Evolutionary conservation across 225 moss, liverwort and hornwort species (phyloP), one percentile per base, ranked within the genome.

Genomic region (Lunularia cruciata): DNA sequence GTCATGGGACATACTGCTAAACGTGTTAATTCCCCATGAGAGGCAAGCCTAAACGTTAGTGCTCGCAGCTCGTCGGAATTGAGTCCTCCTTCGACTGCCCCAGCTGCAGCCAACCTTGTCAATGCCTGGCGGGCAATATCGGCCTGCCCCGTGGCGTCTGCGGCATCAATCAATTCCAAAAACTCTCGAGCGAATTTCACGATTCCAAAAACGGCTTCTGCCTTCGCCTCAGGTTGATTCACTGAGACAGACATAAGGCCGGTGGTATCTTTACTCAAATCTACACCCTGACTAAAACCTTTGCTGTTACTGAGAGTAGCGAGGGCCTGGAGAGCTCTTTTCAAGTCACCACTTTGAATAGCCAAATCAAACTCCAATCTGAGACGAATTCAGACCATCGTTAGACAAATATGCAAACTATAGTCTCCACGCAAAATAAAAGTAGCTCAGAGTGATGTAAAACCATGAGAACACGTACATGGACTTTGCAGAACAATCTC

Each of bases 331-430:
- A 98, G 86, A 38, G 92, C 96, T 78, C 92, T 85, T 81, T 93
- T 98, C 82, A 98, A 67, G 71, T 98, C 93, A 60, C 90, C 93
- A 60, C 92, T 98, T 83, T 86, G 89, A 83, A 98, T 85, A 33
- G 96, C 96, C 49, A 98, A 82, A 72, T 98, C 96, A 35, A 90
- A 89, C 78, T 98, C 96, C 89, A 98, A 86, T 78, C 96, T 98
- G 82, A 48, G 61, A 72, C 74, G 38, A n/a, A n/a, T n/a, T n/a
- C n/a, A n/a, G n/a, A n/a, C n/a, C n/a, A n/a, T n/a, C n/a, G n/a
- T n/a, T n/a, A n/a, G n/a, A n/a, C n/a, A n/a, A n/a, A n/a, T n/a
- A n/a, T n/a, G n/a, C n/a, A n/a, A n/a, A n/a, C n/a, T n/a, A n/a
- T n/a, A n/a, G n/a, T n/a, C n/a, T n/a, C n/a, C n/a, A n/a, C n/a